A percentile compares a stretch with the other conserved stretches of the same genome.
Evolutionary conservation across 148 eudicot genomes (phyloP).

Genomic region (Heliamphora exappendiculata): DNA sequence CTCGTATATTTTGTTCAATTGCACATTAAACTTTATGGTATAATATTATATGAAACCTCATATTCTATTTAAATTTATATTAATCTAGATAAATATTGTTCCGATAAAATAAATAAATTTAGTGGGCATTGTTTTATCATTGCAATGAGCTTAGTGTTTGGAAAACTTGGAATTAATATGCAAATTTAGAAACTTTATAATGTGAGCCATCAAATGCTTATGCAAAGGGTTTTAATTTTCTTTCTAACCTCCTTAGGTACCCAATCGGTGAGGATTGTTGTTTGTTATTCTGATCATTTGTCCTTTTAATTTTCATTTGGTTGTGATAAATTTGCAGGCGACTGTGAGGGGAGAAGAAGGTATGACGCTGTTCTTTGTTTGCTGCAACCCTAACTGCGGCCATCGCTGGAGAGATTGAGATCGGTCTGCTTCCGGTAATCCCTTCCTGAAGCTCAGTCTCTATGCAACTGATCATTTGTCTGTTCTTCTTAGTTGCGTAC

Average conservation of each 20-base stretch:
- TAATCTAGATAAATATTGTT: not conserved
- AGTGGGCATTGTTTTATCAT: not conserved
- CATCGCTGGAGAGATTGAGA: slow-evolving; percentile 74
- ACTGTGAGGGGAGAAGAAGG: slow-evolving; percentile 90
- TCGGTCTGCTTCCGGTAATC: not conserved
- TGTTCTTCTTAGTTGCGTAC: not conserved
- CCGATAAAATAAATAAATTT: not conserved
- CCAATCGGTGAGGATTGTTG: not conserved
- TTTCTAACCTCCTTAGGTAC: not conserved
- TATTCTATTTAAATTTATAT: too few species aligned
- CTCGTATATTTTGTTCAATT: not conserved
- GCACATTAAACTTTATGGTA: too few species aligned
- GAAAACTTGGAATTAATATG: not conserved
- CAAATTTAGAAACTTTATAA: not conserved
- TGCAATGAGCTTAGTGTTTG: not conserved
- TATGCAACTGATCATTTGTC: not conserved
- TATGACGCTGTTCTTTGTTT: slow-evolving; percentile 82
- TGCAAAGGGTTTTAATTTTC: not conserved
- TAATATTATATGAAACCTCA: too few species aligned
- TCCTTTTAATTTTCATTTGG: not conserved
- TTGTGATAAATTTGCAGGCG: slow-evolving; percentile 38
- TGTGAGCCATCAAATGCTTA: not conserved
- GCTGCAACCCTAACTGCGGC: slow-evolving; percentile 90
- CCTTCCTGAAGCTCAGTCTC: not conserved
- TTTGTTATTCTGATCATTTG: not conserved